Conservation (phyloP, 2,329 filamentous ascomycete species). For the Phialemoniopsis sp. region DNA sequence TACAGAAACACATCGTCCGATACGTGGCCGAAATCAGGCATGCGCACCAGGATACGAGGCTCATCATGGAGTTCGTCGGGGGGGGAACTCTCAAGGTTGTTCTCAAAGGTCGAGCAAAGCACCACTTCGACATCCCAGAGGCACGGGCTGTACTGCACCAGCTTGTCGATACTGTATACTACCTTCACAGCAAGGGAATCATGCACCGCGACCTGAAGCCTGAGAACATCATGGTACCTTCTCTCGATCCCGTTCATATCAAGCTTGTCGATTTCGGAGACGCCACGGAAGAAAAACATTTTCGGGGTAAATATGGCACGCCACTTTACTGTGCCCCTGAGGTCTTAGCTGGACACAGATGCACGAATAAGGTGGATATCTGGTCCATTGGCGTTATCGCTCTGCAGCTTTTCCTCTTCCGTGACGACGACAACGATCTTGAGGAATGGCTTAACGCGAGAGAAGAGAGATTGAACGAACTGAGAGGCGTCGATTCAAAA, state of each 20-base stretch:
- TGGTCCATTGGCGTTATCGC: conserved; percentile 1
- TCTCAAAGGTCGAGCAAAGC: neutral
- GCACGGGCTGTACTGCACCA: neutral
- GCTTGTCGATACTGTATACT: neutral
- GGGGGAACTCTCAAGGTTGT: neutral
- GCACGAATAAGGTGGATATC: conserved; percentile 2
- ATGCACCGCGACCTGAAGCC: conserved; percentile 1
- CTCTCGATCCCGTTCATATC: neutral
- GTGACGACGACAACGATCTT: too few relatives aligned
- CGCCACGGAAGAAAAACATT: neutral
- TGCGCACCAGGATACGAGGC: neutral
- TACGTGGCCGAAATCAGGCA: neutral
- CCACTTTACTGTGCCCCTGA: neutral
- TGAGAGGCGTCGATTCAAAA: too few relatives aligned
- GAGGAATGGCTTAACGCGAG: too few relatives aligned
- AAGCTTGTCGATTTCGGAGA: conserved; percentile 1
- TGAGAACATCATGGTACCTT: conserved; percentile 1
- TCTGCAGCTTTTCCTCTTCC: neutral
- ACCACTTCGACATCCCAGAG: neutral
- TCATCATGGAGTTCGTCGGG: conserved; percentile 1
- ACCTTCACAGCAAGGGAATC: neutral
- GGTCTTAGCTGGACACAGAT: neutral
- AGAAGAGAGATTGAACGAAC: too few relatives aligned
- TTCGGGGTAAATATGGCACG: neutral
- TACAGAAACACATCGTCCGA: neutral